Conservation (phyloP, 2,329 filamentous ascomycete species). For the Botrytis paeoniae region DNA sequence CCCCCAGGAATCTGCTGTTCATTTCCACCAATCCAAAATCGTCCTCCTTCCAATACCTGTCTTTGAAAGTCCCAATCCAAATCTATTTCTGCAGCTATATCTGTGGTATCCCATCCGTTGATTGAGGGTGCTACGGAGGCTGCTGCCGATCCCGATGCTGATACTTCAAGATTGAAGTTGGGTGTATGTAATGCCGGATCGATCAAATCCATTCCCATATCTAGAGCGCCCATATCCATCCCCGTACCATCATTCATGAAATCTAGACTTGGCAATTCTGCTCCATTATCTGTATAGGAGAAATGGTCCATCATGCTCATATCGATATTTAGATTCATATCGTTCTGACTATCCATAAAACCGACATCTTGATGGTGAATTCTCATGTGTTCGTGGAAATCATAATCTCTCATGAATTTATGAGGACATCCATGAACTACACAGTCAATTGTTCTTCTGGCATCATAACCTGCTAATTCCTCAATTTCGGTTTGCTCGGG, state of each 20-base stretch:
- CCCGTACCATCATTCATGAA: constrained; percentile 1
- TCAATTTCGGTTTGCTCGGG: constrained; percentile 38
- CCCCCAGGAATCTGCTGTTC: neutral
- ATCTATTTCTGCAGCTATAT: constrained; percentile 19
- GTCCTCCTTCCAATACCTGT: constrained; percentile 25
- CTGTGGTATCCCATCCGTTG: neutral
- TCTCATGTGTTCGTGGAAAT: constrained; percentile 55
- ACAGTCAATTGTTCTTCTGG: constrained; percentile 48
- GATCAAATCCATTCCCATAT: constrained; percentile 8
- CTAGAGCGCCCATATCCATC: neutral
- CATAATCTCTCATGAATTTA: constrained; percentile 55
- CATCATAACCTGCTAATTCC: constrained; percentile 52
- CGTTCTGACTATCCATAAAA: neutral
- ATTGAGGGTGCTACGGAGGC: constrained; percentile 5
- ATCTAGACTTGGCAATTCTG: constrained; percentile 5
- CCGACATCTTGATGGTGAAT: constrained; percentile 39
- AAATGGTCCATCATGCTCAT: neutral
- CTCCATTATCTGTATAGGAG: neutral
- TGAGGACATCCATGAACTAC: constrained; percentile 48
- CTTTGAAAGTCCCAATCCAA: constrained; percentile 35
- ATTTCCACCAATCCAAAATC: constrained; percentile 35
- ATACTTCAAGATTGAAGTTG: neutral
- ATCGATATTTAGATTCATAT: neutral
- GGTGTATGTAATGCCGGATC: constrained; percentile 11
- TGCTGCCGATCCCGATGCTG: neutral